phyloP scores from a whole-genome alignment of 495 filamentous ascomycete genomes.

The Penicilliopsis zonata region DNA sequence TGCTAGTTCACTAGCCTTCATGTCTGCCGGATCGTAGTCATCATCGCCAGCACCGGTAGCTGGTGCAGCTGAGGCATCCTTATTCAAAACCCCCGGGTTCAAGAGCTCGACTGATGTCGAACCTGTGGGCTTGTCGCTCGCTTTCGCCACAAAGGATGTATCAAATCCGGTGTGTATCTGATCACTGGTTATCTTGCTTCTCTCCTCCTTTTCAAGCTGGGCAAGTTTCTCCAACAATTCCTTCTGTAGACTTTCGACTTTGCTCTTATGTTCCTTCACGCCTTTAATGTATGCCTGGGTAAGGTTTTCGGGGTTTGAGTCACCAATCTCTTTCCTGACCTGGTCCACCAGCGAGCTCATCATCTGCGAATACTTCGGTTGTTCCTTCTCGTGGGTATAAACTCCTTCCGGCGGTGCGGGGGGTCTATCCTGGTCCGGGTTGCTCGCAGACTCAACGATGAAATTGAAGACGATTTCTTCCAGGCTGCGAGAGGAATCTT shows the following conservation, averaged over 20 bases:
- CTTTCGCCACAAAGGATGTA: constrained; percentile 62
- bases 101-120: constrained; percentile 57
- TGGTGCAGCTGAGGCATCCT: no score
- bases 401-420: constrained; percentile 64
- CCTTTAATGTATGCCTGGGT: constrained; percentile 64
- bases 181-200: constrained; percentile 88
- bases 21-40: constrained; percentile 56
- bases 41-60: constrained; percentile 44
- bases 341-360: constrained; percentile 85
- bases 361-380: constrained; percentile 89
- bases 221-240: constrained; percentile 61
- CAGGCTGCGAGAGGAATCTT: constrained; percentile 54
- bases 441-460: constrained; percentile 65
- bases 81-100: constrained; percentile 47
- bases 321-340: constrained; percentile 80
- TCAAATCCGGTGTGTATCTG: constrained; percentile 86
- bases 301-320: constrained; percentile 48
- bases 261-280: constrained; percentile 58
- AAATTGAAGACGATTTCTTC: constrained; percentile 78
- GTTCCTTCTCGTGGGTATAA: constrained; percentile 58
- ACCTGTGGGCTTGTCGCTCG: constrained; percentile 30
- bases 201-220: constrained; percentile 77
- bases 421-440: constrained; percentile 62
- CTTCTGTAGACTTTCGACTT: constrained; percentile 66
- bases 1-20: constrained; percentile 64